phyloP scores from a whole-genome alignment of 805 yeast genomes.

The Candida michaelii region DNA sequence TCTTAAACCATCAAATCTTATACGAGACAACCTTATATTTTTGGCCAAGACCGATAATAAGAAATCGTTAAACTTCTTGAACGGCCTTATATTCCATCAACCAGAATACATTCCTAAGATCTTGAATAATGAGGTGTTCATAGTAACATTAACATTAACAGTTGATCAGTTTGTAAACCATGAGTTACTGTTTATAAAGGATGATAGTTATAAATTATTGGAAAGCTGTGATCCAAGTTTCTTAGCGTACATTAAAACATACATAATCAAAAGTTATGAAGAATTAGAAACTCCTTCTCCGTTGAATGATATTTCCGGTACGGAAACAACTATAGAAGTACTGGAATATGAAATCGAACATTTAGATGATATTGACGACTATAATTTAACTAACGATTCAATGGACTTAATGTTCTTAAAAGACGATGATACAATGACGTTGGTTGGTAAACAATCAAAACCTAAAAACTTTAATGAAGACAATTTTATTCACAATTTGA shows the following conservation, averaged over 20 bases:
- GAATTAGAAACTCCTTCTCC: constrained; percentile 5
- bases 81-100: constrained; percentile 6
- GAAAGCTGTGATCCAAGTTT: constrained; percentile 27
- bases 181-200: constrained; percentile 24
- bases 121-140: constrained; percentile 29
- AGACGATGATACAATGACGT: constrained; percentile 16
- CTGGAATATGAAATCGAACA: constrained; percentile 13
- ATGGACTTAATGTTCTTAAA: constrained; percentile 8
- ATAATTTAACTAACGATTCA: background rate
- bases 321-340: constrained; percentile 20
- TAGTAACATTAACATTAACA: constrained; percentile 28
- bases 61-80: constrained; percentile 4
- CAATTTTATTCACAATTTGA: constrained; percentile 23
- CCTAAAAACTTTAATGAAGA: constrained; percentile 7
- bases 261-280: constrained; percentile 19
- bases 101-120: constrained; percentile 4
- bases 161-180: constrained; percentile 23
- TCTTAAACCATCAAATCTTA: constrained; percentile 32
- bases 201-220: constrained; percentile 30
- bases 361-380: constrained; percentile 5
- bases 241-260: constrained; percentile 25
- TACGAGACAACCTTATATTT: constrained; percentile 33
- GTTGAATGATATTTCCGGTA: constrained; percentile 14
- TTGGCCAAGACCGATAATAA: constrained; percentile 24
- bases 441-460: constrained; percentile 6